Conservation (phyloP, 371 early-diverging fungal species). For the Phascolomyces articulosus region DNA sequence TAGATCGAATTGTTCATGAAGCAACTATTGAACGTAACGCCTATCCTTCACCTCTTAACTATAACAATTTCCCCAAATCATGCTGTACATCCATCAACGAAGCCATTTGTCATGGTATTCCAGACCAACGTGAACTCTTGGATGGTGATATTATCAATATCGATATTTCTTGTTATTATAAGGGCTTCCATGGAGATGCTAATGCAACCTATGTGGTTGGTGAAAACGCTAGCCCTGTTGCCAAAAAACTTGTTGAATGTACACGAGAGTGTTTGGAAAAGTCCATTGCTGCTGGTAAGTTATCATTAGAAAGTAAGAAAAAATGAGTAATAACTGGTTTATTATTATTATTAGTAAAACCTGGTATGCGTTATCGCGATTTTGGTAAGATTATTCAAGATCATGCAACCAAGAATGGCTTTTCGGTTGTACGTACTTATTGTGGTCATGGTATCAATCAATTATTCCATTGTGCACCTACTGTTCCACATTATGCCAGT, state of each 20-base stretch:
- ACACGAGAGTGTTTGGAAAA: slow-evolving; percentile 84
- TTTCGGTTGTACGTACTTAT: slow-evolving; percentile 91
- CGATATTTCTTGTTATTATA: slow-evolving; percentile 86
- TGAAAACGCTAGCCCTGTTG: slow-evolving; percentile 73
- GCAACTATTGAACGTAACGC: slow-evolving; percentile 85
- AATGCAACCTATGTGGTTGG: slow-evolving; percentile 90
- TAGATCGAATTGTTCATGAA: slow-evolving; percentile 86
- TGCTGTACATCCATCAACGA: slow-evolving; percentile 85
- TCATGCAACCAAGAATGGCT: slow-evolving; percentile 80
- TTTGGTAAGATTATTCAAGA: slow-evolving; percentile 90
- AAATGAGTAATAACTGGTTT: not conserved
- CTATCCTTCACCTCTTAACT: slow-evolving; percentile 96
- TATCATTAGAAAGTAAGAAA: slow-evolving; percentile 18
- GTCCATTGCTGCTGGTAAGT: slow-evolving; percentile 83
- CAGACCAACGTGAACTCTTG: slow-evolving; percentile 81
- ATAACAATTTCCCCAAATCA: slow-evolving; percentile 91
- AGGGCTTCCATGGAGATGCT: slow-evolving; percentile 92
- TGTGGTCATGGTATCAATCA: slow-evolving; percentile 93
- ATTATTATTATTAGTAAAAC: slow-evolving; percentile 65
- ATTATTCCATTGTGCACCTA: slow-evolving; percentile 88
- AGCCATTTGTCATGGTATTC: slow-evolving; percentile 91
- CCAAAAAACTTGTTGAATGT: slow-evolving; percentile 71
- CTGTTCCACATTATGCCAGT: slow-evolving; percentile 91
- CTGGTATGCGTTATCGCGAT: slow-evolving; percentile 90
- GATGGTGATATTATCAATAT: slow-evolving; percentile 95